Evolutionary conservation across 352 stramenopile genomes (phyloP), one percentile per base, ranked within the genome.

Genomic region (Halophytophthora polymorphica): DNA sequence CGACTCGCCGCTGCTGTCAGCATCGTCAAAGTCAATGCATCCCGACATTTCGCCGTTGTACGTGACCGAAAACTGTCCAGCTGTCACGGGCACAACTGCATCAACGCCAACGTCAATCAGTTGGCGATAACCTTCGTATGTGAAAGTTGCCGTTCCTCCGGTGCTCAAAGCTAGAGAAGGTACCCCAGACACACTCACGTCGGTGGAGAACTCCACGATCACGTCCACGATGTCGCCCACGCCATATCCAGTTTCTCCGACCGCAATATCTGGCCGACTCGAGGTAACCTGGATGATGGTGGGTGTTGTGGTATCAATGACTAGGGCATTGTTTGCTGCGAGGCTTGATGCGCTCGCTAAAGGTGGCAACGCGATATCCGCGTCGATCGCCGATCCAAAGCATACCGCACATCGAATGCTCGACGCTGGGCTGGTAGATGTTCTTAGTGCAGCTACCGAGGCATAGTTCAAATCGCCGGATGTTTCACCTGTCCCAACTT

Each of bases 221-320:
- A 95, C 61, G 17, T 90, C 67, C 18, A 95, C 55, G 8, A 87
- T 67, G 35, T 93, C 81, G 2, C 83, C 85, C 7, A 83, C 49
- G 3, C 79, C 83, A 41, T 90, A 93, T 1, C 66, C 73, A 21
- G 54, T 36, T 0, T 41, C 70, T 6, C 61, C 63, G 19, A n/a
- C 23, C 11, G 38, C 45, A 3, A 65, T 77, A 45, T 82, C 44
- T 1, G 49, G 14, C 33, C 73, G 66, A 36, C 52, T 73, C 0
- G 81, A 86, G 1, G 68, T 72, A 3, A 92, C 61, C 10, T 64
- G 61, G 1, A 76, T 18, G 17, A 92, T 60, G 0, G 33, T 64
- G 13, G 78, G 74, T 7, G 38, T 7, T 0, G 58, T 50, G 0
- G 74, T 86, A 31, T 79, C 63, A 6, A 92, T 53, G 0, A 75